Conservation (phyloP, 805 yeast species). For the Sporopachydermia lactativora region DNA sequence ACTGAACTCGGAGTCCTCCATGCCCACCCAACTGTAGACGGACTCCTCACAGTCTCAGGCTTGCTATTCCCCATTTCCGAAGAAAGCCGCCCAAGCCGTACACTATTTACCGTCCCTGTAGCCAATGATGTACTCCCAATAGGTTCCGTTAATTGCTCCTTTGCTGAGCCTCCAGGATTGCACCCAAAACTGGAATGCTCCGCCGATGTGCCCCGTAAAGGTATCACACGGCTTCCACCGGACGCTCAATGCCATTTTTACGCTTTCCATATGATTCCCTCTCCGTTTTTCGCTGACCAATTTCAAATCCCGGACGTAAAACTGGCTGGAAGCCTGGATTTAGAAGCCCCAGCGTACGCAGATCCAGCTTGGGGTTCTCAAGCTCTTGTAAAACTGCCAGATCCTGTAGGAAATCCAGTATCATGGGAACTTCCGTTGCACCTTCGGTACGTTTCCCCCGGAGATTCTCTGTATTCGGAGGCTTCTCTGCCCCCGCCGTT, state of each 20-base stretch:
- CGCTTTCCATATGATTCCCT: constrained; percentile 29
- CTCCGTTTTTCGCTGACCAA: constrained; percentile 35
- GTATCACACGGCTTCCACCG: no score
- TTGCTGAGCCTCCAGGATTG: constrained; percentile 10
- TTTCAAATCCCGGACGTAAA: constrained; percentile 31
- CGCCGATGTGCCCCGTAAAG: constrained; percentile 4
- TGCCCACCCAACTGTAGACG: not conserved
- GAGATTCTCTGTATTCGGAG: not conserved
- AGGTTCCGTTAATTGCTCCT: not conserved
- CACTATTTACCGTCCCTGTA: constrained; percentile 1
- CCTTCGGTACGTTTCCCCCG: not conserved
- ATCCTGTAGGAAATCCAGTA: not conserved
- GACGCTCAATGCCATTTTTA: constrained; percentile 27
- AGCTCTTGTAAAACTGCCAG: no score
- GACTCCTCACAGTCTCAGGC: not conserved
- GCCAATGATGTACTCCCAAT: not conserved
- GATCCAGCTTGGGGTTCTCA: not conserved
- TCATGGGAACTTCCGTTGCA: not conserved
- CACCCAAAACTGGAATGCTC: constrained; percentile 11
- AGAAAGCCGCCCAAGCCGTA: not conserved
- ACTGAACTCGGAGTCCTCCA: not conserved
- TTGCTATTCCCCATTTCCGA: not conserved
- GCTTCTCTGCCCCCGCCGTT: not conserved
- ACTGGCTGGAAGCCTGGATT: not conserved
- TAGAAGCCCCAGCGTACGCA: not conserved